Conservation (phyloP, 2,329 filamentous ascomycete species). For the Cercospora sesami region DNA sequence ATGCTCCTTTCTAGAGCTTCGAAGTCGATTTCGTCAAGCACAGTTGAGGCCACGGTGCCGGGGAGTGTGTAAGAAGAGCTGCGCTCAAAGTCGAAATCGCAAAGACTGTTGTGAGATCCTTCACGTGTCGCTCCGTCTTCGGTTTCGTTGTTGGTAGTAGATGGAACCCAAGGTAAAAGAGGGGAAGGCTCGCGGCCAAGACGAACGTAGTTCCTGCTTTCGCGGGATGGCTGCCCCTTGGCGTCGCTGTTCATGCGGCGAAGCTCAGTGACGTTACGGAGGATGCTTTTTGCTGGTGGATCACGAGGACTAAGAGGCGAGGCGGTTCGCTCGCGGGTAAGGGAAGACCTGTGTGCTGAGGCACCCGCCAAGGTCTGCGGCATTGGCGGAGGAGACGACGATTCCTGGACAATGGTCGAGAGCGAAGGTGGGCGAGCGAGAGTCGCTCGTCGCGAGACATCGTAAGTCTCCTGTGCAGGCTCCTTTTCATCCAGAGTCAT, state of each 20-base stretch:
- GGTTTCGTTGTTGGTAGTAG: slow-evolving; percentile 14
- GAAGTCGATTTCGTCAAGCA: slow-evolving; percentile 33
- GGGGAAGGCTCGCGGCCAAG: slow-evolving; percentile 44
- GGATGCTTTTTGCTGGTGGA: slow-evolving; percentile 41
- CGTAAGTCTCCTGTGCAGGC: not conserved
- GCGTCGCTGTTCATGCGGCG: slow-evolving; percentile 49
- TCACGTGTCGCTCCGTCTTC: slow-evolving; percentile 1
- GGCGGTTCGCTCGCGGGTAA: not conserved
- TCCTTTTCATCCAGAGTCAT: slow-evolving; percentile 8
- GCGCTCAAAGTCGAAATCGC: slow-evolving; percentile 32
- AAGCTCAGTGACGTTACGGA: slow-evolving; percentile 43
- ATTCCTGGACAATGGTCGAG: slow-evolving; percentile 25
- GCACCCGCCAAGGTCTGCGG: slow-evolving; percentile 11
- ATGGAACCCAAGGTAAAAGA: slow-evolving; percentile 35
- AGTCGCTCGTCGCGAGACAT: slow-evolving; percentile 14
- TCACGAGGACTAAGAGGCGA: slow-evolving; percentile 36
- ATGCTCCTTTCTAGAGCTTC: slow-evolving; percentile 27
- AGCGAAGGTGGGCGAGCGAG: slow-evolving; percentile 23
- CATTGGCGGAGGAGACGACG: slow-evolving; percentile 17
- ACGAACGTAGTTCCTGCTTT: slow-evolving; percentile 42
- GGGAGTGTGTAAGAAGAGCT: slow-evolving; percentile 8
- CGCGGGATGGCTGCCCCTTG: slow-evolving; percentile 26
- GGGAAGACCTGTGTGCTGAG: slow-evolving; percentile 1
- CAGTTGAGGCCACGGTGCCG: slow-evolving; percentile 11
- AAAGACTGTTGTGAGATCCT: slow-evolving; percentile 21